Base-by-base conservation (phyloP, 2,329 filamentous ascomycete species). In the Xylogone sp. region DNA sequence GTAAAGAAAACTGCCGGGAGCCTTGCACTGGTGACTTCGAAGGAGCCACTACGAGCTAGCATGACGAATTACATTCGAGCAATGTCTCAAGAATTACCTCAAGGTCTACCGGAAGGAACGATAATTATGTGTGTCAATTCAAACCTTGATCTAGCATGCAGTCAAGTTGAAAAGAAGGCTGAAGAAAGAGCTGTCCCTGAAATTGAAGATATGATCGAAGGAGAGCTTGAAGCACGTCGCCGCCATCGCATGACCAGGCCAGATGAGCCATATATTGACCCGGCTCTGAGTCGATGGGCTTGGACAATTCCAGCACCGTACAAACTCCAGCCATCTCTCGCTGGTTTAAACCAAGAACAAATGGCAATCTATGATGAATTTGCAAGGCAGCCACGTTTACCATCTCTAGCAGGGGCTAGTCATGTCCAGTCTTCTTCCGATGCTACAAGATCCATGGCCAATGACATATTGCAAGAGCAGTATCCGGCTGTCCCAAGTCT, bases 101-200 rank as follows among this genome's bases (percentile, higher is more conserved):
- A 86, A 61, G 88, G 89, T 16, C 79, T 99, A 55, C 90, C 94
- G 0, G 94, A 99, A 71, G 94, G 94, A 6, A 89, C 94, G 27
- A 94, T 99, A 55, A 82, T 97, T 51, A 97, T 99, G 90, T 97
- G 95, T 69, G 93, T 99, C 55, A 99, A 97, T 68, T 93, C 95
- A 58, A 99, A 99, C 67, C 79, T 99, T 24, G 94, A 99, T 61
- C 80, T 91, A 42, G 93, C 95, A 45, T 97, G 94, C 65, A 87
- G 83, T 61, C 89, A 97, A 56, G 95, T 99, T 44, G 94, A 99
- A 70, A 91, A 94, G 69, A 92, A 94, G 48, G 95, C 94, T 2
- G 93, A 97, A 68, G 89, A 96, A 63, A 88, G 93, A 55, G 94
- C 94, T 9, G 77, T 97, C 39, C 88, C 90, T 2, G 94, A 99